Evolutionary conservation across 345 rosid genomes (phyloP).

Genomic region (Turritis glabra): DNA sequence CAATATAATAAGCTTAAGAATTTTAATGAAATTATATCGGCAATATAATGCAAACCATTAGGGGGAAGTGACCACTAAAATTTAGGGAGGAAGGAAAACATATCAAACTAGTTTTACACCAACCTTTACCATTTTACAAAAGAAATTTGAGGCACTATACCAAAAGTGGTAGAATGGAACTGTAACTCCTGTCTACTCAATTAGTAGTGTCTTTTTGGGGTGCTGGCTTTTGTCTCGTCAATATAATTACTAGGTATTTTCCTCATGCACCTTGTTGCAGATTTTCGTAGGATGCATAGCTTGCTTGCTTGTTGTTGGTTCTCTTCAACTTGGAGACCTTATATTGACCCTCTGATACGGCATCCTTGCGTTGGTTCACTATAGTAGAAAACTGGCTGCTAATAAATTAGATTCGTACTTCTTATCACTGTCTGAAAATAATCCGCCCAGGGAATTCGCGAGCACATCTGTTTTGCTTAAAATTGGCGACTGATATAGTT

Average conservation of each 20-base stretch:
- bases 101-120: conserved; percentile 5
- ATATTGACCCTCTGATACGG: background rate
- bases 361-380: conserved; percentile 3
- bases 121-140: conserved; percentile 3
- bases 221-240: background rate
- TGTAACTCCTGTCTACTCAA: background rate
- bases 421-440: background rate
- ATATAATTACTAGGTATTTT: background rate
- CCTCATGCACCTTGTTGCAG: background rate
- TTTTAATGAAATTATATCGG: too few relatives aligned
- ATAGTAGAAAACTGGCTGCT: background rate
- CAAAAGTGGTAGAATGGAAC: conserved; percentile 7
- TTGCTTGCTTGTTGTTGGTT: conserved; percentile 6
- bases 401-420: background rate
- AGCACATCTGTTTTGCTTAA: conserved; percentile 17
- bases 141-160: conserved; percentile 6
- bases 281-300: background rate
- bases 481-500: background rate
- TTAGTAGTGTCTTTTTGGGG: background rate
- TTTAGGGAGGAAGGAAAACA: conserved; percentile 14
- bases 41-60: conserved; percentile 12
- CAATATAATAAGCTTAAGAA: conserved; percentile 9
- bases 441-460: background rate
- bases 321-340: background rate
- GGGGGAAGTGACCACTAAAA: conserved; percentile 16